A percentile compares a stretch with the other conserved stretches of the same genome.
Conservation (phyloP, 495 filamentous ascomycete genomes). For the Sordaria brevicollis region DNA sequence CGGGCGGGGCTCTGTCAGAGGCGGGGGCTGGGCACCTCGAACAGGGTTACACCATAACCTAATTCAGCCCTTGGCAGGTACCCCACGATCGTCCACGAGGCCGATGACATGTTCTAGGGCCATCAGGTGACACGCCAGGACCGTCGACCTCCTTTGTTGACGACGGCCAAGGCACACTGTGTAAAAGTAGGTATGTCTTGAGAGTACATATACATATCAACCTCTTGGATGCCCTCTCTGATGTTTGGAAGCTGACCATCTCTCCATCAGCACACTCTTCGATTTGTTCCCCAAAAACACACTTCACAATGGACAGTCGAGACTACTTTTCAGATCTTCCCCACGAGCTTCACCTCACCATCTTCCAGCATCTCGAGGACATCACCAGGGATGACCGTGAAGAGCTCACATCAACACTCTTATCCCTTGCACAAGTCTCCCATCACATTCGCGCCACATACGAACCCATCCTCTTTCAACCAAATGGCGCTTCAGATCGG, state of each 20-base stretch:
- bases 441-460: background rate
- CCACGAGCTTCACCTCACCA: background rate
- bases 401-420: background rate
- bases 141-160: background rate
- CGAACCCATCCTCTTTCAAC: background rate
- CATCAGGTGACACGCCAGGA: background rate
- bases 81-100: background rate
- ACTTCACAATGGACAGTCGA: background rate
- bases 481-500: background rate
- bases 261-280: background rate
- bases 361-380: background rate
- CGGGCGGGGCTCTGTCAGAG: background rate
- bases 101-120: background rate
- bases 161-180: background rate
- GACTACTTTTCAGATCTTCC: background rate
- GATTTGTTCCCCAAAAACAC: background rate
- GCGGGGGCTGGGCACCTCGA: background rate
- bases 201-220: background rate
- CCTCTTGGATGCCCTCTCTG: background rate
- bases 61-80: background rate
- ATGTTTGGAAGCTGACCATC: background rate
- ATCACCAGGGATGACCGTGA: background rate
- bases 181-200: background rate
- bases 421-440: background rate
- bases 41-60: background rate